phyloP scores from a whole-genome alignment of 345 rosid species.

The Corchorus capsularis region DNA sequence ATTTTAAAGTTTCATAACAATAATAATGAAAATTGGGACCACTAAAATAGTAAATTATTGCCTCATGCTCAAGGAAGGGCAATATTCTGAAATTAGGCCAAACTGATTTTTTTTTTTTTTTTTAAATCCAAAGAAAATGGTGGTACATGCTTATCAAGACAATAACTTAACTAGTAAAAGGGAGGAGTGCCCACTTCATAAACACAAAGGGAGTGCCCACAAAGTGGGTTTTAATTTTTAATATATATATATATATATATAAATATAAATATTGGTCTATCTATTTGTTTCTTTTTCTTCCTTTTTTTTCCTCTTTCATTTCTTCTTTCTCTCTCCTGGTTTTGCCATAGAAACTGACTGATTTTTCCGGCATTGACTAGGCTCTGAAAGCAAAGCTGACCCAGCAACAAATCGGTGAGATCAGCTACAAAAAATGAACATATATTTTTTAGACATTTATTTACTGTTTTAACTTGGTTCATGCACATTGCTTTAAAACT shows the following conservation, averaged over 20 bases:
- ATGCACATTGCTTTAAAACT: conserved; percentile 18
- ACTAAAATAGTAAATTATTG: no score
- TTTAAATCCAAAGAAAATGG: not conserved
- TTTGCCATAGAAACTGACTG: conserved; percentile 33
- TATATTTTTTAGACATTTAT: conserved; percentile 4
- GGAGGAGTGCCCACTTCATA: conserved; percentile 16
- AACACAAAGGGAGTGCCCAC: conserved; percentile 18
- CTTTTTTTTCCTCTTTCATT: not conserved
- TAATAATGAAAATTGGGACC: no score
- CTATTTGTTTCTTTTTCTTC: not conserved
- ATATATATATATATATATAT: no score
- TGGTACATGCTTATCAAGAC: not conserved
- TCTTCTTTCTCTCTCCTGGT: not conserved
- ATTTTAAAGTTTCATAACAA: no score
- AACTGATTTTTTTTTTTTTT: no score
- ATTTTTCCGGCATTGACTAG: conserved; percentile 52
- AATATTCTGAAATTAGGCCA: not conserved
- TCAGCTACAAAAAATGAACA: conserved; percentile 1
- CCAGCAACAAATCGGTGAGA: conserved; percentile 45
- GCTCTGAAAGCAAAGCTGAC: conserved; percentile 29
- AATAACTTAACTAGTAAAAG: not conserved
- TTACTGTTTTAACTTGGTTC: conserved; percentile 10
- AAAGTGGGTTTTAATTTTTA: not conserved
- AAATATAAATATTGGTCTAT: not conserved
- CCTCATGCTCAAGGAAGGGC: no score